These are phyloP conservation scores for Thuja plicata DNA, from an alignment of 83 land plant genomes.

Conservation along the genomic window DNA sequence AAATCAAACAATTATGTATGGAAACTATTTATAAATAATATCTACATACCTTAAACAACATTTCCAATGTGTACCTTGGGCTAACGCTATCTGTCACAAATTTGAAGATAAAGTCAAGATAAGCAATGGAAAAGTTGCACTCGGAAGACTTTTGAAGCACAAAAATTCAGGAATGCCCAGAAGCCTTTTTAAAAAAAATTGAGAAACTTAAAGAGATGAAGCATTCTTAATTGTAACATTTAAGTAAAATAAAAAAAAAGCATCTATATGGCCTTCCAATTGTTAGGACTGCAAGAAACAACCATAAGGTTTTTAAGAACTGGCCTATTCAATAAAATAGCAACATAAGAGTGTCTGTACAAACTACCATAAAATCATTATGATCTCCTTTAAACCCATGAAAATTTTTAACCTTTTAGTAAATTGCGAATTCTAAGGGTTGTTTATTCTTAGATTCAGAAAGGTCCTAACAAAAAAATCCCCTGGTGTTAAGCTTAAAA, in stretches of 20 bases:
- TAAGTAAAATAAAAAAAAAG: background rate
- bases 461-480: background rate
- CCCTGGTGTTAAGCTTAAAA: background rate
- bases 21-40: background rate
- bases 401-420: background rate
- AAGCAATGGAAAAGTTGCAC: background rate
- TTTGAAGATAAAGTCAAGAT: background rate
- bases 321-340: background rate
- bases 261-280: background rate
- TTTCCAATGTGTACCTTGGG: background rate
- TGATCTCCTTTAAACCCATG: background rate
- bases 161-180: background rate
- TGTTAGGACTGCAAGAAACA: background rate
- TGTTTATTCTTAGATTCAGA: background rate
- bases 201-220: background rate
- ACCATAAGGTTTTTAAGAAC: background rate
- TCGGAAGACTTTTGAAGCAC: background rate
- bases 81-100: background rate
- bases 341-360: background rate
- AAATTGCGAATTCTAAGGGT: background rate
- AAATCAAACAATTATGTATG: background rate
- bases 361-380: background rate
- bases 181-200: background rate
- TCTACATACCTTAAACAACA: background rate
- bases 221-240: background rate